These are phyloP conservation scores for Trametes pubescens DNA, from an alignment of 1,284 basidiomycete species.

Conservation along the genomic window DNA sequence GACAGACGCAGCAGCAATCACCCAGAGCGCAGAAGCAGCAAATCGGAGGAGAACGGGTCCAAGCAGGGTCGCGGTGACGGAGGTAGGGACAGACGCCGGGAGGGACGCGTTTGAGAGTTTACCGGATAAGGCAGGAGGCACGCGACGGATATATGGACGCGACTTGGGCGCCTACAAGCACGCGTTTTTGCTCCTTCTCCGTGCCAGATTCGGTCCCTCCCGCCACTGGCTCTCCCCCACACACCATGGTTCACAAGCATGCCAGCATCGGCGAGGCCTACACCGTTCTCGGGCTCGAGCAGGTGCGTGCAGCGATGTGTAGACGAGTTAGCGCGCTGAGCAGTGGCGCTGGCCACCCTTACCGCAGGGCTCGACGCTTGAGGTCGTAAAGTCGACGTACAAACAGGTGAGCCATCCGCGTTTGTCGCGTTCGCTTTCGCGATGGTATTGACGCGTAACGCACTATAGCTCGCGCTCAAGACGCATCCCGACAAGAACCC, in stretches of 20 bases:
- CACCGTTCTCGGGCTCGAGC: constrained; percentile 60
- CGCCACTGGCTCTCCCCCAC: constrained; percentile 5
- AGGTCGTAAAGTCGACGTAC: constrained; percentile 70
- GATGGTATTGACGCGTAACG: constrained; percentile 3
- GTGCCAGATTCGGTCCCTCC: constrained; percentile 5
- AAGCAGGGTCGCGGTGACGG: background rate
- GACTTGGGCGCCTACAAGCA: constrained; percentile 22
- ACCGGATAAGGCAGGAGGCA: constrained; percentile 15
- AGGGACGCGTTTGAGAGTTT: constrained; percentile 13
- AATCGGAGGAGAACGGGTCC: background rate
- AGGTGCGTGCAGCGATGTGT: constrained; percentile 48
- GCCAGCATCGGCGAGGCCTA: constrained; percentile 59
- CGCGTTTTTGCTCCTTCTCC: constrained; percentile 29
- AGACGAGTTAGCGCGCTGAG: background rate
- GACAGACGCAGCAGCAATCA: no score
- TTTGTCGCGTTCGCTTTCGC: background rate
- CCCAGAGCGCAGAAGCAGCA: background rate
- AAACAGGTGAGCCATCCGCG: constrained; percentile 56
- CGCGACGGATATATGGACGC: constrained; percentile 29
- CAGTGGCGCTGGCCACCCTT: constrained; percentile 15
- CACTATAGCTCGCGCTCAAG: constrained; percentile 61
- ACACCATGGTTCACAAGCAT: constrained; percentile 48
- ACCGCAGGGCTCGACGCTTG: constrained; percentile 65
- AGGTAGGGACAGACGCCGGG: background rate
- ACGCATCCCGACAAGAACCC: constrained; percentile 82